These are phyloP conservation scores for Ceratobasidium sp. DNA, from an alignment of 1,284 basidiomycete genomes.

Conservation along the genomic window DNA sequence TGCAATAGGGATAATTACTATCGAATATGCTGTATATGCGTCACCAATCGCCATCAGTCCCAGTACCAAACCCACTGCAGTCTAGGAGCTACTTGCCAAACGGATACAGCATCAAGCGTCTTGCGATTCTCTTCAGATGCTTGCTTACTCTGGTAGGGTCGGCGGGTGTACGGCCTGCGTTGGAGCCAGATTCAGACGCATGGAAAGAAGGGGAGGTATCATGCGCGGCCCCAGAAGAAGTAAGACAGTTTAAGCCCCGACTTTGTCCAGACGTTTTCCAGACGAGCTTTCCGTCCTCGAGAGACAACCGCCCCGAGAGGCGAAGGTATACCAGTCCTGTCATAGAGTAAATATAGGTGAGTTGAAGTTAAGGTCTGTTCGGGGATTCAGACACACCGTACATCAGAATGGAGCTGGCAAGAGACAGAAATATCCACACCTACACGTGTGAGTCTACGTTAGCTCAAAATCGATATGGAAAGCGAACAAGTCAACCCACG, in stretches of 20 bases:
- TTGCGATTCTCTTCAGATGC: constrained; percentile 29
- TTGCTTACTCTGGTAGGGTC: constrained; percentile 27
- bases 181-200: background rate
- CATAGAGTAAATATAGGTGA: too few relatives aligned
- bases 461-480: background rate
- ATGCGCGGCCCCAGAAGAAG: background rate
- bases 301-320: background rate
- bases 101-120: constrained; percentile 31
- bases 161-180: background rate
- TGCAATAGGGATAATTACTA: constrained; percentile 21
- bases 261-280: constrained; percentile 1
- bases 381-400: too few relatives aligned
- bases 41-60: background rate
- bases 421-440: constrained; percentile 32
- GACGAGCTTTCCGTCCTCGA: constrained; percentile 17
- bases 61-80: background rate
- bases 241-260: background rate
- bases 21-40: constrained; percentile 16
- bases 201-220: too few relatives aligned
- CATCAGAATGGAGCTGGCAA: constrained; percentile 14
- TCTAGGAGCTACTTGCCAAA: constrained; percentile 2
- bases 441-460: background rate
- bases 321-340: constrained; percentile 30
- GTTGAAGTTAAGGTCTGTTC: too few relatives aligned
- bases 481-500: background rate